These are phyloP conservation scores for Xylariaceae sp. DNA, from an alignment of 2,329 filamentous ascomycete species.

Conservation along the genomic window DNA sequence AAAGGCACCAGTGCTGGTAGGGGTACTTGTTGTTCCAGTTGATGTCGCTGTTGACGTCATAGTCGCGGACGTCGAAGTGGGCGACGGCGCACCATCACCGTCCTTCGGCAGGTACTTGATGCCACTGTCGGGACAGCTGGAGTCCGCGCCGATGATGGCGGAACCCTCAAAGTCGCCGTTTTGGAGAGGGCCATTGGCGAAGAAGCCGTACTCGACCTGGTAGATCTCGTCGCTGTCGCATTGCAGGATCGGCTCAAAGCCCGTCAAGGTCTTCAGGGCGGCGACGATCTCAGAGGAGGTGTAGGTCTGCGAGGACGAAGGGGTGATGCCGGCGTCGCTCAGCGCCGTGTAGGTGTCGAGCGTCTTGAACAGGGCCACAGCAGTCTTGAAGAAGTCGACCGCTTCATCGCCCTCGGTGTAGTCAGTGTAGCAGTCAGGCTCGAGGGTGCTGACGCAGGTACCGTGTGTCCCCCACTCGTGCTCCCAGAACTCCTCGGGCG, in stretches of 20 bases:
- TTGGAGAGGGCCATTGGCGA: slow-evolving; percentile 56
- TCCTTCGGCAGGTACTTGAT: slow-evolving; percentile 65
- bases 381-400: slow-evolving; percentile 65
- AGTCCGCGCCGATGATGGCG: slow-evolving; percentile 27
- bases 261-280: slow-evolving; percentile 51
- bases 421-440: slow-evolving; percentile 62
- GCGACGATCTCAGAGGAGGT: slow-evolving; percentile 55
- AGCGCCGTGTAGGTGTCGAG: slow-evolving; percentile 65
- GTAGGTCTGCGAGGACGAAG: slow-evolving; percentile 56
- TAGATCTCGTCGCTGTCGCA: slow-evolving; percentile 49
- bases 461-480: slow-evolving; percentile 77
- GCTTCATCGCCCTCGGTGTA: slow-evolving; percentile 63
- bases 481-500: slow-evolving; percentile 66
- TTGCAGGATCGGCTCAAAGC: slow-evolving; percentile 55
- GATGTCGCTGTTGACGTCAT: slow-evolving; percentile 9
- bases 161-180: slow-evolving; percentile 59
- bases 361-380: slow-evolving; percentile 63
- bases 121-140: slow-evolving; percentile 59
- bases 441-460: slow-evolving; percentile 67
- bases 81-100: slow-evolving; percentile 20
- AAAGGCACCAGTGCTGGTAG: background rate
- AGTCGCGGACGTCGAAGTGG: slow-evolving; percentile 34
- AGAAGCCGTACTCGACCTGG: slow-evolving; percentile 63
- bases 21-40: background rate
- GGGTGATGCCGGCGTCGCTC: slow-evolving; percentile 57